Evolutionary conservation across 441 rosid species (phyloP), one percentile per base, ranked within the genome.

Genomic region (Brassica balearica): DNA sequence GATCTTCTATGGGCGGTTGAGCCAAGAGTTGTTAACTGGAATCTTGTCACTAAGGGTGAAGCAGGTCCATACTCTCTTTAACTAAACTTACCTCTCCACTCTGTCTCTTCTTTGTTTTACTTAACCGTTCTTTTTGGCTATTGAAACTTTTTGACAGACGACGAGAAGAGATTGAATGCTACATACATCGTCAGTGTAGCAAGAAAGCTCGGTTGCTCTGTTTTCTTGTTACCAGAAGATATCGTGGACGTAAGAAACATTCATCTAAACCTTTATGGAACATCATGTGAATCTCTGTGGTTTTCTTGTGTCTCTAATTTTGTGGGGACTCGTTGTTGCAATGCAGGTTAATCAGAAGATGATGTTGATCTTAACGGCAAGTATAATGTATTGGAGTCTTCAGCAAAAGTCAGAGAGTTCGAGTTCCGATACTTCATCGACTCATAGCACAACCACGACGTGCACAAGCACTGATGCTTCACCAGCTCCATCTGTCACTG

Each of bases 191-290:
- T 93, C 72, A 93, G 97, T 10, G 97, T 92, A 67, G 96, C 98
- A 12, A 87, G 98, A 68, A 95, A 95, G 86, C 90, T 92, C 1
- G 98, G 98, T 29, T 95, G 98, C 77, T 91, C 98, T 22, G 94
- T 95, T 79, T 95, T 95, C 89, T 86, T 92, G 89, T 84, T 95
- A 73, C 98, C 98, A 0, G 98, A 95, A 81, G 98, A 95, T 78
- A 89, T 95, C 68, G 88, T 90, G 14, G 98, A 95, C 90, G 98
- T 91, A 80, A 14, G 69, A 70, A 68, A 75, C 66, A 60, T 55
- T 0, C 12, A 12, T 7, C 77, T 20, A 58, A 78, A 72, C 27
- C 66, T 63, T 63, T 22, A 5, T 1, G n/a, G 25, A 25, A n/a
- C 65, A 25, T 2, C 55, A 51, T 29, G 8, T 2, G 10, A 32